Evolutionary conservation across 1,284 basidiomycete species (phyloP).

Genomic region (Cryptococcus sp.): DNA sequence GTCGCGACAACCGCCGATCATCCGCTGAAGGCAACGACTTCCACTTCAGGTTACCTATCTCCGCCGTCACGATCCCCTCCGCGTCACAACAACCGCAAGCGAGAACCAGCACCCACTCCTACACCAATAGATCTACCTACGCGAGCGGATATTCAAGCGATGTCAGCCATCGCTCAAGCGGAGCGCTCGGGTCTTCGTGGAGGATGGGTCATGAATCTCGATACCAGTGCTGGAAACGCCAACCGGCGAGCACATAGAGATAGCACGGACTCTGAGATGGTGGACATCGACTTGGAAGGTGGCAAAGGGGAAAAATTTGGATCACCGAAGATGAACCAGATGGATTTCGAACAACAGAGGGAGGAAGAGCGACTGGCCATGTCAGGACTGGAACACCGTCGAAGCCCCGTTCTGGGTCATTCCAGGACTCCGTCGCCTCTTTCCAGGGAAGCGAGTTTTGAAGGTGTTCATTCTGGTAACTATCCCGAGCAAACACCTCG

Average conservation of each 20-base stretch:
- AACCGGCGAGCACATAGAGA: slow-evolving; percentile 18
- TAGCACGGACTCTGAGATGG: slow-evolving; percentile 48
- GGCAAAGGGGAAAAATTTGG: slow-evolving; percentile 47
- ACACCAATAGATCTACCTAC: slow-evolving; percentile 52
- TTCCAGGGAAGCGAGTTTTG: slow-evolving; percentile 23
- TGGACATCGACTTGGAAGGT: slow-evolving; percentile 54
- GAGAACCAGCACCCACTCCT: slow-evolving; percentile 36
- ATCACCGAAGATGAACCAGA: slow-evolving; percentile 30
- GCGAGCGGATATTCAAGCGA: slow-evolving; percentile 54
- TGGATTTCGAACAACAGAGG: slow-evolving; percentile 32
- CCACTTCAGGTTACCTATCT: slow-evolving; percentile 38
- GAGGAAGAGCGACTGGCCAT: slow-evolving; percentile 40
- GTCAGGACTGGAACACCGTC: slow-evolving; percentile 41
- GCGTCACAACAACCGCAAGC: slow-evolving; percentile 13
- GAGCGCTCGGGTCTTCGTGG: slow-evolving; percentile 51
- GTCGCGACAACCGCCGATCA: slow-evolving; percentile 34
- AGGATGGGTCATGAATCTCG: slow-evolving; percentile 54
- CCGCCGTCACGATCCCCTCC: slow-evolving; percentile 41
- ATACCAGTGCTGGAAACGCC: slow-evolving; percentile 32
- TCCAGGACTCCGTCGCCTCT: slow-evolving; percentile 37
- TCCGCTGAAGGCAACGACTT: slow-evolving; percentile 29
- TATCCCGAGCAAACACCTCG: slow-evolving; percentile 14
- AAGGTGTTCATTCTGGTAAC: slow-evolving; percentile 7
- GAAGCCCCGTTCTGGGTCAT: slow-evolving; percentile 15
- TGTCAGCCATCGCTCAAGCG: slow-evolving; percentile 51